Evolutionary conservation across 305 asterid genomes (phyloP), one percentile per base, ranked within the genome.

Genomic region (Coffea humblotiana): DNA sequence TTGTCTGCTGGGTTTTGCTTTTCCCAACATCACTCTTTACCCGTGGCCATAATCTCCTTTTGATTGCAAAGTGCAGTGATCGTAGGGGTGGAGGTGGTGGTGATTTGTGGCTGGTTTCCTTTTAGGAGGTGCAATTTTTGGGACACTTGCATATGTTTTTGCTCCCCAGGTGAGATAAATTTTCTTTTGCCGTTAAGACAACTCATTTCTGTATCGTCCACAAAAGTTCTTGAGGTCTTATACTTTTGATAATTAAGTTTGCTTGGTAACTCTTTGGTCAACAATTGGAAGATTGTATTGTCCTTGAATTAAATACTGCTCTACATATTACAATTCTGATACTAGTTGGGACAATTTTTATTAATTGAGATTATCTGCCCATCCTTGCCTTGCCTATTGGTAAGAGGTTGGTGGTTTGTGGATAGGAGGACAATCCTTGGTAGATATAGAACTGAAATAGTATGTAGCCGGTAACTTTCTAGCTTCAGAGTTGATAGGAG

Each of bases 121-220:
- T 79, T 74, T 93, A 37, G 99, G 99, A 82, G 97, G 99, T 84
- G 99, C 98, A 74, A 79, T 95, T 71, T 89, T 92, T 84, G 99
- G 99, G 82, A 87, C 97, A 54, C 92, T 95, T 80, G 97, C 90
- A 32, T 93, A 92, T 83, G 82, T 92, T 74, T 92, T 88, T 83
- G 95, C 98, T 83, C 99, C 99, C 61, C 97, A 95, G 93, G 99
- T 93, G 83, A 85, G 83, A 76, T 66, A 75, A 71, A 47, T 18
- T 16, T 32, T 60, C 70, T 10, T 79, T 71, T 79, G 8, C 72
- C 7, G 0, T 51, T 16, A 3, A 25, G 29, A 65, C 15, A 2
- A 25, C 58, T 25, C 49, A 77, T 15, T 77, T 65, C 37, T 75
- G 47, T 69, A 16, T 45, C 18, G 49, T 9, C 25, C 35, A 72